Conservation (phyloP, 2,329 filamentous ascomycete species). For the Alternaria rosae region DNA sequence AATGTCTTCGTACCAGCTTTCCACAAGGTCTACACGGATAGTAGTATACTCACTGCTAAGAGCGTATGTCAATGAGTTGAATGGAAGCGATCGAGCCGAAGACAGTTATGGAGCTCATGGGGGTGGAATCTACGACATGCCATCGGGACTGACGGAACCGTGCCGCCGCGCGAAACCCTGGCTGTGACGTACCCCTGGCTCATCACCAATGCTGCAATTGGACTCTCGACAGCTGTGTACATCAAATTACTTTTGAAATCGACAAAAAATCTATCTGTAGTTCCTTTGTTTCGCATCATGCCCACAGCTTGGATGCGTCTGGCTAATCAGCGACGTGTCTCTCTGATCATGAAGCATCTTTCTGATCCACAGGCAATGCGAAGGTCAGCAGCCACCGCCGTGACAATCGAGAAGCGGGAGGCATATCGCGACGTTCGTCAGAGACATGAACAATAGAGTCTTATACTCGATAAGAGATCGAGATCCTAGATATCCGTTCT, state of each 20-base stretch:
- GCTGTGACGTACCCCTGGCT: not conserved
- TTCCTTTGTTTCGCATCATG: not conserved
- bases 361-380: not conserved
- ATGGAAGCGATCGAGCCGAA: not conserved
- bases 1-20: not conserved
- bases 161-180: not conserved
- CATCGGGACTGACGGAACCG: not conserved
- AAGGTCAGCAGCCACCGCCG: not conserved
- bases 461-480: not conserved
- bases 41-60: not conserved
- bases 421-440: not conserved
- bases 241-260: not conserved
- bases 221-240: not conserved
- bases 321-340: not conserved
- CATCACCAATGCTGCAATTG: not conserved
- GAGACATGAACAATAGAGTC: not conserved
- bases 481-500: not conserved
- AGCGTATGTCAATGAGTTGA: not conserved
- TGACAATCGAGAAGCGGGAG: not conserved
- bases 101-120: not conserved
- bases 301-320: not conserved
- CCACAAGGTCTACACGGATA: not conserved
- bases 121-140: not conserved
- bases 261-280: not conserved
- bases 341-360: not conserved